Percentiles rank a stretch among this genome's conserved stretches.
Conservation (phyloP, 345 rosid species). For the Clarkia xantiana region DNA sequence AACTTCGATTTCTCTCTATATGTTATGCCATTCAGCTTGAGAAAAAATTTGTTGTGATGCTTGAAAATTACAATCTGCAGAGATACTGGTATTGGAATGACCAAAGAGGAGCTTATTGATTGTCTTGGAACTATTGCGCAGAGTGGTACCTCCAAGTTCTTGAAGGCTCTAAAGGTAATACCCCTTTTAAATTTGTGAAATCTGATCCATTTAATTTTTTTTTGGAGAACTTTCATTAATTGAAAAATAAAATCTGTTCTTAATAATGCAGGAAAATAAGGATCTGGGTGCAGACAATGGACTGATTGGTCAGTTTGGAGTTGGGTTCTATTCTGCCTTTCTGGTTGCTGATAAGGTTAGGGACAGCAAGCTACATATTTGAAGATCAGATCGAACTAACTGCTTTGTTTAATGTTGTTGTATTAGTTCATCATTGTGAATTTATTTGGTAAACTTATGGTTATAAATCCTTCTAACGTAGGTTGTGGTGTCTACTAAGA, state of each 20-base stretch:
- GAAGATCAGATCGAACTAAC: no score
- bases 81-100: conserved; percentile 97
- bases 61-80: conserved; percentile 24
- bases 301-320: conserved; percentile 97
- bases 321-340: conserved; percentile 97
- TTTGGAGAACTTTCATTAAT: no score
- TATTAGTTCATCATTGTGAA: no score
- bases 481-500: conserved; percentile 91
- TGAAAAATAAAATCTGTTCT: no score
- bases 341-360: conserved; percentile 86
- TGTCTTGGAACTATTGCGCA: conserved; percentile 99
- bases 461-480: conserved; percentile 9
- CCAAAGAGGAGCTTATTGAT: conserved; percentile 86
- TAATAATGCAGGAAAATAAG: conserved; percentile 53
- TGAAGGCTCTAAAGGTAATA: conserved; percentile 77
- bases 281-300: conserved; percentile 76
- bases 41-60: not conserved
- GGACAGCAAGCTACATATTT: no score
- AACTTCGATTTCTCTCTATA: not conserved
- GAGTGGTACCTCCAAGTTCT: conserved; percentile 91
- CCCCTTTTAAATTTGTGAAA: not conserved
- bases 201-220: no score
- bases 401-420: no score
- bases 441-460: no score
- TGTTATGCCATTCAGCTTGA: not conserved